Base-by-base conservation (phyloP, 192 early-diverging fungal genomes). In the Backusella macrospora region DNA sequence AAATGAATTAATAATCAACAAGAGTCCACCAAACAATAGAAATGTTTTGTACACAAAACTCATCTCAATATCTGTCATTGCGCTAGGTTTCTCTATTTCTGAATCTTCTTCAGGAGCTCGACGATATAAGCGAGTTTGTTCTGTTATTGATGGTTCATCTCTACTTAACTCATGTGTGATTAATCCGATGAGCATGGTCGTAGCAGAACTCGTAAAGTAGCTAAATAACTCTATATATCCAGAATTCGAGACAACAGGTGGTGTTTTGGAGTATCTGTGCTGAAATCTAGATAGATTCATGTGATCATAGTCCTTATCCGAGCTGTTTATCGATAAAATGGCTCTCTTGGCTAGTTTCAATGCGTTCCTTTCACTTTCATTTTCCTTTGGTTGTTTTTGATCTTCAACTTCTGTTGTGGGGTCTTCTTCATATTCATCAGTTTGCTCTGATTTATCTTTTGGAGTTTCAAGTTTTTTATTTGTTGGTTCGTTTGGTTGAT, bases 11-110 rank as follows among this genome's bases (percentile, higher is more conserved):
- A 80, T 70, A 2, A 73, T 44, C 13, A 80, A 34, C 26, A 80
- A 65, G 5, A 52, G 15, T 40, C 79, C 79, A 37, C 79, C 79
- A 48, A 62, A 73, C 16, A 80, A 76, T 26, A 80, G 39, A 23
- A 80, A 76, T 12, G 75, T 77, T 42, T 80, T 80, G 64, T 80
- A 80, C 9, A 80, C 59, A 72, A 80, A 80, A 15, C 72, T 68
- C 49, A 76, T 68, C 62, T 79, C 78, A 13, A 66, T 52, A 15
- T 68, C 70, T 12, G 74, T 71, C 34, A 77, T 59, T 10, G 45
- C 52, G 26, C 21, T 10, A 0, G 8, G 3, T n/a, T 52, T n/a
- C 7, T 59, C 52, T 59, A 23, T 23, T 26, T 59, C 10, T 59
- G 23, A 9, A 1, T 23, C 10, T 59, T 59, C 52, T 23, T 59